Conservation (phyloP, 345 rosid genomes). For the Brassica nigra region DNA sequence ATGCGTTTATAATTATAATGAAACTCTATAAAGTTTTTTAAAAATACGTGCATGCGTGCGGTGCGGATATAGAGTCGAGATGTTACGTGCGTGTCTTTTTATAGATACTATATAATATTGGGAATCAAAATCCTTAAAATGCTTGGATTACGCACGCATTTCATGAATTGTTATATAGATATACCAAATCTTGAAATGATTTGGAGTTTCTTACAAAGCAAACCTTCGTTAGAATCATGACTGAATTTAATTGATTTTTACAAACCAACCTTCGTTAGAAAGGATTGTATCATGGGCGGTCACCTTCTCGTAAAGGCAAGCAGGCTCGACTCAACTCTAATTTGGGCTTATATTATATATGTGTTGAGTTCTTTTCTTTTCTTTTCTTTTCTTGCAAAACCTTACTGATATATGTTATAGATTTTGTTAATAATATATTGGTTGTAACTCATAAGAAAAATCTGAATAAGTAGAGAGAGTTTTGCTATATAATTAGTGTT, state of each 20-base stretch:
- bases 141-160: slow-evolving; percentile 35
- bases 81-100: slow-evolving; percentile 41
- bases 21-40: slow-evolving; percentile 26
- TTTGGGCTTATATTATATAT: slow-evolving; percentile 3
- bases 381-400: not conserved
- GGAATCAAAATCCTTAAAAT: slow-evolving; percentile 5
- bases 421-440: not conserved
- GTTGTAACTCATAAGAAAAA: not conserved
- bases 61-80: slow-evolving; percentile 30
- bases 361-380: not conserved
- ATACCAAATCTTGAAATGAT: slow-evolving; percentile 33
- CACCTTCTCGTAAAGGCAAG: not conserved
- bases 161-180: slow-evolving; percentile 26
- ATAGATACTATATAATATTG: slow-evolving; percentile 39
- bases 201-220: slow-evolving; percentile 27
- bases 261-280: not conserved
- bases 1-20: not conserved
- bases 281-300: not conserved
- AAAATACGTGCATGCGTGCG: slow-evolving; percentile 33
- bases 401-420: not conserved
- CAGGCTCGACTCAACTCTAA: not conserved
- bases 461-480: not conserved
- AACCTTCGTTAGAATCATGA: slow-evolving; percentile 12
- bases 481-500: not conserved
- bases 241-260: not conserved